Base-by-base conservation (phyloP, 2,329 filamentous ascomycete species). In the Pseudopithomyces chartarum region DNA sequence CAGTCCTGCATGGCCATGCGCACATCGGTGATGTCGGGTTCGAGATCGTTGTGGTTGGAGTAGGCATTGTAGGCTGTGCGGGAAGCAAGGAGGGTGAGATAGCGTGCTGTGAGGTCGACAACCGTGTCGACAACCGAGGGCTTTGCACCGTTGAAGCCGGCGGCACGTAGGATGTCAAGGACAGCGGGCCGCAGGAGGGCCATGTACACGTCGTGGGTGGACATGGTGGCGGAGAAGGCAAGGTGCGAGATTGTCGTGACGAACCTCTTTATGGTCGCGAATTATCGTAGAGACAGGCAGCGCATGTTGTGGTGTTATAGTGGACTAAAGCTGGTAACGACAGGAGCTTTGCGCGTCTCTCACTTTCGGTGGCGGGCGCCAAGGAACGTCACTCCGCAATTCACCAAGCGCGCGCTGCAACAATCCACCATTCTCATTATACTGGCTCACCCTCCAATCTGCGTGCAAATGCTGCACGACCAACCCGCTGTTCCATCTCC, bases 81-180 rank as follows among this genome's bases (percentile, higher is more conserved):
- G 59, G 87, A 84, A 60, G 90, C 91, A 19, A 97, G 85, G 3
- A 91, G 79, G 20, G 86, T 80, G 56, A 98, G 80, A 76, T 97
- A 96, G 63, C 90, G 87, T 42, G 89, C 90, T 0, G 92, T 88
- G 7, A 98, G 83, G 76, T 97, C 92, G 13, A 92, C 90, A n/a
- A 97, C 76, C 10, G 90, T 88, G 78, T 98, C 93, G 55, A 97
- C 82, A 6, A 96, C 92, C 3, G 89, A 89, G 1, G 91, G 88
- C 53, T 87, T 87, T 49, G 92, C 90, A 40, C 89, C 84, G 74
- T 96, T 91, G 79, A 96, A 98, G 73, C 94, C 94, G 22, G 92
- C 89, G 29, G 93, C 91, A 70, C 94, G 92, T 50, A 98, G 87
- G 68, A 96, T 94, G 77, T 97, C 92, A 56, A 98, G 86, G 58